These are phyloP conservation scores for Pythium diclinum DNA, from an alignment of 352 stramenopile genomes.

Conservation along the genomic window DNA sequence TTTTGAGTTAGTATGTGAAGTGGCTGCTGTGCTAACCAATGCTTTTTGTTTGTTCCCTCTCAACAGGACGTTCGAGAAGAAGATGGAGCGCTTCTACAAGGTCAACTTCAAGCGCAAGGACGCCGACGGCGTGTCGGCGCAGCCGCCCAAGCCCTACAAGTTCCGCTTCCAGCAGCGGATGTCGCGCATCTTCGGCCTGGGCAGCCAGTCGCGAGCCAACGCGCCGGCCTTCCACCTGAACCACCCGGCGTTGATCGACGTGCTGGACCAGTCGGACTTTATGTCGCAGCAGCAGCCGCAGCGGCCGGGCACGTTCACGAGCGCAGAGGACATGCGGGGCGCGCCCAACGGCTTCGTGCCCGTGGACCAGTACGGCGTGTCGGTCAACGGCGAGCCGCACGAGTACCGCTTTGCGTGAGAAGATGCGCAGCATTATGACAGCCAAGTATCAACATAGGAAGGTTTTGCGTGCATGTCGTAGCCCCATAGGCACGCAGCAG, in stretches of 20 bases:
- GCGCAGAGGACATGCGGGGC: conserved; percentile 20
- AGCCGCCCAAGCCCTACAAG: conserved; percentile 88
- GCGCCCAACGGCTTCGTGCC: conserved; percentile 23
- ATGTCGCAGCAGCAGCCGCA: conserved; percentile 33
- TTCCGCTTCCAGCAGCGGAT: conserved; percentile 91
- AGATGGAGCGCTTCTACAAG: conserved; percentile 91
- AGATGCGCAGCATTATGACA: neutral
- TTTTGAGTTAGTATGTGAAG: neutral
- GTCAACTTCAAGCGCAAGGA: conserved; percentile 85
- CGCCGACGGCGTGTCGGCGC: conserved; percentile 80
- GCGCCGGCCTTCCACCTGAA: conserved; percentile 69
- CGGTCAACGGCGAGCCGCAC: conserved; percentile 21
- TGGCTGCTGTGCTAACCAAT: neutral
- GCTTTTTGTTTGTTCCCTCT: conserved; percentile 4
- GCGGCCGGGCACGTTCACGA: conserved; percentile 52
- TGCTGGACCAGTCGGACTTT: conserved; percentile 77
- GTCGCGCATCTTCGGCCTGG: conserved; percentile 84
- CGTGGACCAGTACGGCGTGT: conserved; percentile 18
- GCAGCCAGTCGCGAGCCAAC: conserved; percentile 58
- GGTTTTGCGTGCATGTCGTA: conserved; percentile 4
- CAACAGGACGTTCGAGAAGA: conserved; percentile 86
- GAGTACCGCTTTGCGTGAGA: conserved; percentile 27
- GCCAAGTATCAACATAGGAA: neutral
- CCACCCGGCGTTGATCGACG: conserved; percentile 74
- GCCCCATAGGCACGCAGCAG: neutral